Evolutionary conservation across 768 basidiomycete genomes (phyloP).

Genomic region (Mycena rebaudengoi): DNA sequence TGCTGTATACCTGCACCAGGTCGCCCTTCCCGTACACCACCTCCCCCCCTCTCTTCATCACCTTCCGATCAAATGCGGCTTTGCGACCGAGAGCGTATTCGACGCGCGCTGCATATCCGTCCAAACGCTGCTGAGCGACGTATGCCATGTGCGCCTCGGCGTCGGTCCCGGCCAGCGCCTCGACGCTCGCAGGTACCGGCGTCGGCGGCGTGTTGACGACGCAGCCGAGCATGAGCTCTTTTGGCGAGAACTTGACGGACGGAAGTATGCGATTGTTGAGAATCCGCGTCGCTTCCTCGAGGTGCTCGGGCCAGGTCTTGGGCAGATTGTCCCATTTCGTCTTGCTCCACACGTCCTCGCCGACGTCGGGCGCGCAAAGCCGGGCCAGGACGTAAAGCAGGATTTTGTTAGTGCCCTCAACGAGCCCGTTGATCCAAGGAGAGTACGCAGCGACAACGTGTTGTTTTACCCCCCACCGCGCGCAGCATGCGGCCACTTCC

Average conservation of each 20-base stretch:
- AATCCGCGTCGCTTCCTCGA: conserved; percentile 20
- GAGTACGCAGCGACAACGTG: conserved; percentile 29
- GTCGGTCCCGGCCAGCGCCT: background rate
- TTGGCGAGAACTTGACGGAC: conserved; percentile 9
- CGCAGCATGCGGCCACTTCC: conserved; percentile 27
- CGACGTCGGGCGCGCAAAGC: conserved; percentile 29
- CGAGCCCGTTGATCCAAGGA: conserved; percentile 38
- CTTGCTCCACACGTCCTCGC: conserved; percentile 10
- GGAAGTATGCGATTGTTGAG: conserved; percentile 36
- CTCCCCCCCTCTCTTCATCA: conserved; percentile 23
- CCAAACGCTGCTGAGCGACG: conserved; percentile 37
- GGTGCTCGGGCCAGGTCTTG: conserved; percentile 28
- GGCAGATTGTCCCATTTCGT: conserved; percentile 23
- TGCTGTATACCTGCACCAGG: conserved; percentile 38
- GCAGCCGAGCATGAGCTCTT: conserved; percentile 41
- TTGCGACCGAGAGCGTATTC: conserved; percentile 35
- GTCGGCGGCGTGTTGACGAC: conserved; percentile 36
- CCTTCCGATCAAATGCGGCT: conserved; percentile 34
- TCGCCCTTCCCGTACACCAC: conserved; percentile 34
- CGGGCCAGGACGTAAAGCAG: conserved; percentile 25
- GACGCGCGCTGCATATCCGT: conserved; percentile 34
- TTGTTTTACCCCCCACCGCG: conserved; percentile 3
- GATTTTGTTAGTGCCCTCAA: conserved; percentile 33
- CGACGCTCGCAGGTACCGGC: background rate
- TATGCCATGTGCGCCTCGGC: conserved; percentile 36